These are phyloP conservation scores for Yarrowia deformans DNA, from an alignment of 805 yeast species.

Conservation along the genomic window DNA sequence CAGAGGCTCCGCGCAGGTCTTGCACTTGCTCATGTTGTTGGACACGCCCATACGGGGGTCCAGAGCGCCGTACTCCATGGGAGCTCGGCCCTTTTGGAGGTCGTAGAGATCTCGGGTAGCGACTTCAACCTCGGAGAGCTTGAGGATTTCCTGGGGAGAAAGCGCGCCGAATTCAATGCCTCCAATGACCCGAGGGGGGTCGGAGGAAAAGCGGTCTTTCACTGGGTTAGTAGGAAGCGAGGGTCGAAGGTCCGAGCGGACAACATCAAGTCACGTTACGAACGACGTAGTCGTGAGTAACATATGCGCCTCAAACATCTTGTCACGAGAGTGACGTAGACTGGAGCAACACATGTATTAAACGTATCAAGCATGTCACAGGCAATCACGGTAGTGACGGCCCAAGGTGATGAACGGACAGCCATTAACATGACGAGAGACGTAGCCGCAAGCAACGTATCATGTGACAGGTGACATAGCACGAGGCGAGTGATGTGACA, in stretches of 20 bases:
- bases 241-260: slow-evolving; percentile 3
- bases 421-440: no score
- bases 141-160: slow-evolving; percentile 88
- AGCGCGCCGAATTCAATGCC: slow-evolving; percentile 93
- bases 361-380: no score
- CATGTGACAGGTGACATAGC: no score
- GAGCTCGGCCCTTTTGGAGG: slow-evolving; percentile 84
- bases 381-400: no score
- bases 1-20: slow-evolving; percentile 88
- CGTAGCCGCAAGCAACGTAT: no score
- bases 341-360: no score
- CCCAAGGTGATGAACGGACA: no score
- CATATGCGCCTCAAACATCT: no score
- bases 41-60: slow-evolving; percentile 96
- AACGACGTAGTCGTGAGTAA: background rate
- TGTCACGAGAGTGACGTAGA: no score
- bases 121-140: slow-evolving; percentile 94
- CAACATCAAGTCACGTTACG: background rate
- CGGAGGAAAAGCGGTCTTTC: slow-evolving; percentile 63
- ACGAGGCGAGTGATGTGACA: no score
- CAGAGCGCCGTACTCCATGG: slow-evolving; percentile 84
- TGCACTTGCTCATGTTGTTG: slow-evolving; percentile 81
- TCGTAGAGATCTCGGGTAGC: slow-evolving; percentile 91
- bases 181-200: slow-evolving; percentile 86
- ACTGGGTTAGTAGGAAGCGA: slow-evolving; percentile 41